These are phyloP conservation scores for Barbatosphaeria neglecta DNA, from an alignment of 495 filamentous ascomycete species.

Conservation along the genomic window DNA sequence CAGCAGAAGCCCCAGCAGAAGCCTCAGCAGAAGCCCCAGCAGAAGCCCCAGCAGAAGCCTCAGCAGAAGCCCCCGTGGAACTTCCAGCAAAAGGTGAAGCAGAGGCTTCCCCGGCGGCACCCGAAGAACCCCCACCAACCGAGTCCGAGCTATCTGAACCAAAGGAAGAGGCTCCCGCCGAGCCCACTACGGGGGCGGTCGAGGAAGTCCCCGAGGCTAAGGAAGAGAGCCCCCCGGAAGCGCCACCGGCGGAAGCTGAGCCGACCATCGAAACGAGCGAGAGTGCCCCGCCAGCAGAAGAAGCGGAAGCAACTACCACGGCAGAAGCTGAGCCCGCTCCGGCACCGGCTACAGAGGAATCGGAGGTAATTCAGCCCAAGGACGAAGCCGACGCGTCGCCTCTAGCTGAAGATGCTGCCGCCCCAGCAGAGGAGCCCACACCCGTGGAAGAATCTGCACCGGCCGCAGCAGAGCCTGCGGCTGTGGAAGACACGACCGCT, in stretches of 20 bases:
- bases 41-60: background rate
- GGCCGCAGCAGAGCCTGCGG: conserved; percentile 1
- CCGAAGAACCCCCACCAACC: no score
- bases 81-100: no score
- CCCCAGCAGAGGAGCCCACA: background rate
- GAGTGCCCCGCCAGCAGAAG: background rate
- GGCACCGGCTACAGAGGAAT: conserved; percentile 1
- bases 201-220: conserved; percentile 3
- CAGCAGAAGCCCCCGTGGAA: background rate
- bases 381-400: conserved; percentile 1
- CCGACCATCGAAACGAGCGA: background rate
- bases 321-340: conserved; percentile 1
- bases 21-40: background rate
- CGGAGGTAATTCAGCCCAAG: background rate
- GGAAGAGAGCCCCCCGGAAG: conserved; percentile 1
- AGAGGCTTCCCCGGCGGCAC: background rate
- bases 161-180: conserved; percentile 3
- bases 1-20: no score
- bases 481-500: background rate
- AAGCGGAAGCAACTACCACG: background rate
- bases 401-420: background rate
- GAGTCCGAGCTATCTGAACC: conserved; percentile 5
- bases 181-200: background rate
- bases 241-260: conserved; percentile 2
- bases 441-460: conserved; percentile 3